phyloP scores from a whole-genome alignment of 2,329 filamentous ascomycete genomes.

The Pestalotiopsis sp. region DNA sequence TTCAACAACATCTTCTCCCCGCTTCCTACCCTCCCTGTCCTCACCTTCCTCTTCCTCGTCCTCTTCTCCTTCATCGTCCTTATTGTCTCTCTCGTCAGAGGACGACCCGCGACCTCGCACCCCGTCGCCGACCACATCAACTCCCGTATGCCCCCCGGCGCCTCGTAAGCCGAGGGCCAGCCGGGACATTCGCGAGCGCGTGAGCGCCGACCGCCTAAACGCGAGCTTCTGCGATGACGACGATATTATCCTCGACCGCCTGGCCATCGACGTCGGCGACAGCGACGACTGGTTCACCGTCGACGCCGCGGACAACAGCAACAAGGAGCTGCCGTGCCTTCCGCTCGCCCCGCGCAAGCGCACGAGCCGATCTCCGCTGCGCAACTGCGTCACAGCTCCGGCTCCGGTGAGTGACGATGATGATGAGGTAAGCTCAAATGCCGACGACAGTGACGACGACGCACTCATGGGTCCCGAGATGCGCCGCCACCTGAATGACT shows the following conservation, averaged over 20 bases:
- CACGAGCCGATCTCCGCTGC: neutral
- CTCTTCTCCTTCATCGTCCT: neutral
- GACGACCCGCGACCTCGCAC: neutral
- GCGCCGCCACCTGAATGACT: neutral
- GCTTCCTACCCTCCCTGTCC: neutral
- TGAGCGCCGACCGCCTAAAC: neutral
- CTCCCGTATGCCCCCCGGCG: neutral
- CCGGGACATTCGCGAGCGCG: neutral
- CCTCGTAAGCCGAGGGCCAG: neutral
- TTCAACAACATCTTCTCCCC: neutral
- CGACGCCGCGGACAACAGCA: neutral
- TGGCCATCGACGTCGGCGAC: neutral
- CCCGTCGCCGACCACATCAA: neutral
- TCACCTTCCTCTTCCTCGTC: neutral
- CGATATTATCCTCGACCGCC: constrained; percentile 6
- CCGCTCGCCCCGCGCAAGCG: neutral
- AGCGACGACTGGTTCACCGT: neutral
- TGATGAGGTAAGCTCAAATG: neutral
- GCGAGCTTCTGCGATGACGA: neutral
- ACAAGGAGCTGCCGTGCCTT: neutral
- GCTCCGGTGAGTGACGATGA: neutral
- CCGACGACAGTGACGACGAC: neutral
- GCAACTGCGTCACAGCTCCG: neutral
- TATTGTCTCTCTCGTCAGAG: neutral
- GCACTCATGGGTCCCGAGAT: neutral